phyloP scores from a whole-genome alignment of 495 filamentous ascomycete genomes.

The Penicillium parvum region DNA sequence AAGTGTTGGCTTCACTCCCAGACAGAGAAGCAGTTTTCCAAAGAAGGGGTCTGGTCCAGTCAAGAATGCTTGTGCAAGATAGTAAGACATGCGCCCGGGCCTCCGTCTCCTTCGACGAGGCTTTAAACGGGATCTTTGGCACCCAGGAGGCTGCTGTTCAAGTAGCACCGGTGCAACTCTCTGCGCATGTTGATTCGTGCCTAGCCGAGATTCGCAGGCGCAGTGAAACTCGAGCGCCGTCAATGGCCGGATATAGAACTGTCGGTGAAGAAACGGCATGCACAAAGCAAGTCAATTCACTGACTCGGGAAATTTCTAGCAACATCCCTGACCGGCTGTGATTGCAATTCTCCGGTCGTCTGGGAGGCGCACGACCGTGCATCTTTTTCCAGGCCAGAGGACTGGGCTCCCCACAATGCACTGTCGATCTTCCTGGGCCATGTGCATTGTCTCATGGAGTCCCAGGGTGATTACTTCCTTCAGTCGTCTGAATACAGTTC shows the following conservation, averaged over 20 bases:
- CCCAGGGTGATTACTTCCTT: neutral
- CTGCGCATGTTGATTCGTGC: neutral
- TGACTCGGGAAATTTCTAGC: neutral
- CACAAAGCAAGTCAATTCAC: neutral
- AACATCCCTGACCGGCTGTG: neutral
- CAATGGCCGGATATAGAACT: neutral
- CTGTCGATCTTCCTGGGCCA: neutral
- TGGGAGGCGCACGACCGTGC: neutral
- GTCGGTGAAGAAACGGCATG: neutral
- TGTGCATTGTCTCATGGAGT: neutral
- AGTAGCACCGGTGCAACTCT: neutral
- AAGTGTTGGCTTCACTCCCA: too few relatives aligned
- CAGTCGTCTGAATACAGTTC: too few relatives aligned
- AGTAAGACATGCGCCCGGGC: neutral
- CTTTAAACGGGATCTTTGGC: neutral
- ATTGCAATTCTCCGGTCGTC: conserved; percentile 4
- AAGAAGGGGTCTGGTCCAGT: neutral
- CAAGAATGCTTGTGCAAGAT: neutral
- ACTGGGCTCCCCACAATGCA: conserved; percentile 1
- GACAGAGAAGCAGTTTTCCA: too few relatives aligned
- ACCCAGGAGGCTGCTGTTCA: neutral
- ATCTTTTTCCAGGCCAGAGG: conserved; percentile 1
- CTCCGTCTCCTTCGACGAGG: neutral
- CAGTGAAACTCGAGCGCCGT: conserved; percentile 2
- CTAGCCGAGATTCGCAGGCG: conserved; percentile 1